A percentile compares a stretch with the other conserved stretches of the same genome.
phyloP scores from a whole-genome alignment of 2,329 filamentous ascomycete genomes.

The Cercospora zeina region DNA sequence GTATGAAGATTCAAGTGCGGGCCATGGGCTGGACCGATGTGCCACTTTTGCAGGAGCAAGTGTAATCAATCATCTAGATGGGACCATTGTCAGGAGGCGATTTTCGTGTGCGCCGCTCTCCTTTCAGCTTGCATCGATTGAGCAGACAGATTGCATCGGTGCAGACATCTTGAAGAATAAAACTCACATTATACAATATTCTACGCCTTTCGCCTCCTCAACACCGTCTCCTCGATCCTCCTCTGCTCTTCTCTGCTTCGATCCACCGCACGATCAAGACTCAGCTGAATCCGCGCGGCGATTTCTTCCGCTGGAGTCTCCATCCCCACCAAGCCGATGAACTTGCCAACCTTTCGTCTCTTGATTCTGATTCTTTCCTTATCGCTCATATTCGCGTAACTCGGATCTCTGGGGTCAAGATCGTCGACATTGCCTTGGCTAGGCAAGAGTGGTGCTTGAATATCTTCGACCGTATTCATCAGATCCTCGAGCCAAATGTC shows the following conservation, averaged over 20 bases:
- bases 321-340: conserved; percentile 69
- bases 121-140: no score
- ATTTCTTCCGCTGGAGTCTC: conserved; percentile 55
- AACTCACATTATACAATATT: no score
- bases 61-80: conserved; percentile 4
- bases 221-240: conserved; percentile 39
- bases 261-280: conserved; percentile 38
- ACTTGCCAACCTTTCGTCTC: conserved; percentile 68
- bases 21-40: conserved; percentile 34
- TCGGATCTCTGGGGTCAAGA: conserved; percentile 20
- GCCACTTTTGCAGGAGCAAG: conserved; percentile 32
- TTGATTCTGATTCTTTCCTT: conserved; percentile 54
- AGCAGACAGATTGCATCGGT: background rate
- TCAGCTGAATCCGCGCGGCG: conserved; percentile 43
- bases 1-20: conserved; percentile 71
- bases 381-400: conserved; percentile 40
- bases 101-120: no score
- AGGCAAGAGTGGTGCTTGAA: conserved; percentile 39
- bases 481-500: conserved; percentile 33
- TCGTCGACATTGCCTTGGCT: conserved; percentile 18
- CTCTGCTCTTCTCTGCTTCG: conserved; percentile 37
- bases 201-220: conserved; percentile 36
- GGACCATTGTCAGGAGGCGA: no score
- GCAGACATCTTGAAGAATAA: no score
- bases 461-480: conserved; percentile 40